Evolutionary conservation across 2,329 filamentous ascomycete species (phyloP), one percentile per base, ranked within the genome.

Genomic region (Apiospora kogelbergensis): DNA sequence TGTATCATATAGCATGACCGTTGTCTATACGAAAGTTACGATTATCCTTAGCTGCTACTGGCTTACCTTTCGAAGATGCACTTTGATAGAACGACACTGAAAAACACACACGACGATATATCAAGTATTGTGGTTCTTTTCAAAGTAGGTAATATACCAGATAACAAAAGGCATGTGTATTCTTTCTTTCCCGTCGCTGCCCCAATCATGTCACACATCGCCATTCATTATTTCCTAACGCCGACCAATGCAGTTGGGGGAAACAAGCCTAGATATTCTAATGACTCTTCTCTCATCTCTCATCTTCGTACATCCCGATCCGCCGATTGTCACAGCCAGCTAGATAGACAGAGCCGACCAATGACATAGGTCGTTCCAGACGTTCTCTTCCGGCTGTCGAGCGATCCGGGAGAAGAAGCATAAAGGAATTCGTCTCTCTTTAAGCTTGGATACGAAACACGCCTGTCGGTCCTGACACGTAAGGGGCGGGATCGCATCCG

Each of bases 201-300:
- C 17, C 17, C 53, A n/a, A 33, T 60, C 53, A 11, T 60, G 24
- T 57, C 48, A 57, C 48, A 57, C 48, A 26, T 57, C 26, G 48
- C 48, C 26, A 37, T 37, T 37, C 53, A 60, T 60, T n/a, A 60
- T 60, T 41, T 60, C 53, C 53, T 60, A 60, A 60, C 53, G 30
- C 53, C 53, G 53, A 37, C 53, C 53, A 60, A 60, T 60, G 53
- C 53, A 60, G 20, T 60, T 26, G 26, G 53, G 26, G 30, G 33
- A 60, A 60, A 42, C 40, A 42, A 60, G 26, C 17, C 53, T 60
- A 60, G 26, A 60, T 26, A 30, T 57, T 26, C 48, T 57, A 57
- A 33, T n/a, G n/a, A n/a, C 26, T 33, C 53, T 60, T 30, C n/a
- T 60, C 37, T 60, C 20, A 17, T 30, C 26, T 37, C 33, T 33